Conservation (phyloP, 2,329 filamentous ascomycete species). For the Monilinia polystroma region DNA sequence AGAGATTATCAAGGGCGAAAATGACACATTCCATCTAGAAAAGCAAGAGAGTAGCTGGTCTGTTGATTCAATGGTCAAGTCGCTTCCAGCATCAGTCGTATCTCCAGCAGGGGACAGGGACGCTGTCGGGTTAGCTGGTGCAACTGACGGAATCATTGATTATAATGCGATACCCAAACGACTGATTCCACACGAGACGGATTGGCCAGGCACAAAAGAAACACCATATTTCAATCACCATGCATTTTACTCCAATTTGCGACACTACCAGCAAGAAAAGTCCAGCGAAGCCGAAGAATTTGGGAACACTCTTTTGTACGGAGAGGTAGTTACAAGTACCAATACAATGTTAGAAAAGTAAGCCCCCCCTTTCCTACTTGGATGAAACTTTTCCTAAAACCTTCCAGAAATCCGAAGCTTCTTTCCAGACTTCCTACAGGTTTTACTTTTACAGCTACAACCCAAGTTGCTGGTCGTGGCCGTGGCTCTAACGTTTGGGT, state of each 20-base stretch:
- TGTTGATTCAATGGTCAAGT: conserved; percentile 53
- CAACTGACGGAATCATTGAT: conserved; percentile 64
- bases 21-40: conserved; percentile 79
- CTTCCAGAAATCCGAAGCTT: conserved; percentile 68
- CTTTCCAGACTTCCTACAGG: conserved; percentile 76
- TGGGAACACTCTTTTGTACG: conserved; percentile 78
- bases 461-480: conserved; percentile 83
- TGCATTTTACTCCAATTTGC: conserved; percentile 71
- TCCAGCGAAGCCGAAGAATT: conserved; percentile 62
- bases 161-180: conserved; percentile 72
- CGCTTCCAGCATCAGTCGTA: conserved; percentile 44
- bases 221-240: conserved; percentile 87
- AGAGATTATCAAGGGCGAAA: conserved; percentile 74
- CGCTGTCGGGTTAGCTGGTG: conserved; percentile 39
- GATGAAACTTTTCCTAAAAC: conserved; percentile 23
- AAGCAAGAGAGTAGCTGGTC: conserved; percentile 62
- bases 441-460: conserved; percentile 85
- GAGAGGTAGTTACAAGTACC: conserved; percentile 89
- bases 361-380: conserved; percentile 27
- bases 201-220: conserved; percentile 65
- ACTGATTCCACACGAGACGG: conserved; percentile 68
- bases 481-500: conserved; percentile 95
- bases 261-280: conserved; percentile 58
- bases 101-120: conserved; percentile 38
- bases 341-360: conserved; percentile 91